Conservation (phyloP, 2,329 filamentous ascomycete species). For the Talaromyces sp. region DNA sequence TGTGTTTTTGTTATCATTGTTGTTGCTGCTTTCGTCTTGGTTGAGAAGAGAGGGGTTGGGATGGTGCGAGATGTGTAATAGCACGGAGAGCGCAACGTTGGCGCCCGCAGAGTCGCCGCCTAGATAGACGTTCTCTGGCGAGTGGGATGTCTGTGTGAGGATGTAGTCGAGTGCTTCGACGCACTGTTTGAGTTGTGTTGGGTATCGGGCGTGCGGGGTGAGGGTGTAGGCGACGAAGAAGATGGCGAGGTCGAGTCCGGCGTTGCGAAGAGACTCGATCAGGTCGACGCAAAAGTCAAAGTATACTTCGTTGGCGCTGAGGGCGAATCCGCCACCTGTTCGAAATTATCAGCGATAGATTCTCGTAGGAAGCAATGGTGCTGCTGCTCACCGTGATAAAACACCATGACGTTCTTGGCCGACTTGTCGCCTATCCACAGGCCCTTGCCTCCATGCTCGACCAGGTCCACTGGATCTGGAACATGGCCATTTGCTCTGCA, state of each 20-base stretch:
- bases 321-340: conserved; percentile 48
- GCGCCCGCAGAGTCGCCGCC: conserved; percentile 39
- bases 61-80: conserved; percentile 46
- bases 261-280: conserved; percentile 32
- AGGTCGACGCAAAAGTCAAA: conserved; percentile 42
- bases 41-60: conserved; percentile 47
- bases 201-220: conserved; percentile 36
- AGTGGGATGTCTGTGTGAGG: conserved; percentile 24
- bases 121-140: conserved; percentile 29
- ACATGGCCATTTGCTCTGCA: conserved; percentile 20
- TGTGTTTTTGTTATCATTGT: not conserved
- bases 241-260: conserved; percentile 41
- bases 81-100: conserved; percentile 29
- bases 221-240: conserved; percentile 53
- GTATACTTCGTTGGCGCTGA: conserved; percentile 38
- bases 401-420: conserved; percentile 34
- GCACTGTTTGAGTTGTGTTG: conserved; percentile 34
- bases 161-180: conserved; percentile 35
- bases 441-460: conserved; percentile 24
- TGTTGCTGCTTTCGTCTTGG: not conserved
- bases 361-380: not conserved
- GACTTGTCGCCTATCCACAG: conserved; percentile 37
- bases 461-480: conserved; percentile 25
- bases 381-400: conserved; percentile 30
- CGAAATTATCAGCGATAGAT: not conserved